Evolutionary conservation across 805 yeast species (phyloP).

Genomic region (Starmera pachycereana): DNA sequence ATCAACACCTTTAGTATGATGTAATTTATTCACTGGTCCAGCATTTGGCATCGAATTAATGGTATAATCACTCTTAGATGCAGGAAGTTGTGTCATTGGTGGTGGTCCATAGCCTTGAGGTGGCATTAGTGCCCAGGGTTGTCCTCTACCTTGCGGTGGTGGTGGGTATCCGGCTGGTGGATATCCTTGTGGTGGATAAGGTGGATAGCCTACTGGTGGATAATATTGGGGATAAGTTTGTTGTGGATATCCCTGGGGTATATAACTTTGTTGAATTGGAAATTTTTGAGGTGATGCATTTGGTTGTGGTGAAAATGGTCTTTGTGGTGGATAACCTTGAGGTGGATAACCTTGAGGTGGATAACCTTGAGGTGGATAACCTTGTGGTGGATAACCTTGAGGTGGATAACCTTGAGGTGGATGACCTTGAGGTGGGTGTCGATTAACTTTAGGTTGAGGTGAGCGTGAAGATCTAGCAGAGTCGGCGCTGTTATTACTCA

Average conservation of each 20-base stretch:
- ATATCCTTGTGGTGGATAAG: slow-evolving; percentile 15
- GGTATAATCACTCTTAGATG: slow-evolving; percentile 31
- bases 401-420: neutral
- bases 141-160: slow-evolving; percentile 4
- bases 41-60: slow-evolving; percentile 35
- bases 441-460: neutral
- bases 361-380: neutral
- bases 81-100: slow-evolving; percentile 8
- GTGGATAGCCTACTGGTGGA: slow-evolving; percentile 6
- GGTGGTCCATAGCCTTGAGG: slow-evolving; percentile 6
- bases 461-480: neutral
- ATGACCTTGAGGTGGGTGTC: neutral
- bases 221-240: slow-evolving; percentile 4
- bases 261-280: slow-evolving; percentile 2
- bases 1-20: slow-evolving; percentile 29
- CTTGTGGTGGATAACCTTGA: neutral
- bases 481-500: no score
- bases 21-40: slow-evolving; percentile 32
- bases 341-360: slow-evolving; percentile 1
- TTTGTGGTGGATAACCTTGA: slow-evolving; percentile 5
- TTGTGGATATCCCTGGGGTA: slow-evolving; percentile 16
- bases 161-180: slow-evolving; percentile 15
- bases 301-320: no score
- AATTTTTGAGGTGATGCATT: slow-evolving; percentile 8
- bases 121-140: slow-evolving; percentile 8